These are phyloP conservation scores for Blepharisma undulans DNA, from an alignment of 169 alveolate species.

Conservation along the genomic window DNA sequence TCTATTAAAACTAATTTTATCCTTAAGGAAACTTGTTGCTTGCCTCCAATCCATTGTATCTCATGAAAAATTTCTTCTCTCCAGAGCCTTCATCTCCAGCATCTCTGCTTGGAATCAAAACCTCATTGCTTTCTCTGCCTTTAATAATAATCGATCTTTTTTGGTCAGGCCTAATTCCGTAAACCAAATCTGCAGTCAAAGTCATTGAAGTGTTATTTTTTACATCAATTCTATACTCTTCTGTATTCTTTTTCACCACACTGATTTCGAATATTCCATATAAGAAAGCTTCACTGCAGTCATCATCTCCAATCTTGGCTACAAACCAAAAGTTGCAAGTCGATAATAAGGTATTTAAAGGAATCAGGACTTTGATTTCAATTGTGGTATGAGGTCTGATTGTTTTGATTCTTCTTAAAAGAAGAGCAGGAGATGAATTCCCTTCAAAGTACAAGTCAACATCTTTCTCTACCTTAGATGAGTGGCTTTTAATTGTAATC, in stretches of 20 bases:
- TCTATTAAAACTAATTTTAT: too few species aligned
- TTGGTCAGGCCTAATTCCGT: neutral
- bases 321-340: neutral
- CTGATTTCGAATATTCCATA: neutral
- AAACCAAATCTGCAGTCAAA: neutral
- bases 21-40: too few species aligned
- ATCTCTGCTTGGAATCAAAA: neutral
- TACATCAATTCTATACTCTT: neutral
- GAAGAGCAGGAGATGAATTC: neutral
- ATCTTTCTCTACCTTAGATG: neutral
- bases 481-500: neutral
- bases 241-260: neutral
- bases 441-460: neutral
- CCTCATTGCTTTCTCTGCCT: neutral
- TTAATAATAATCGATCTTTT: neutral
- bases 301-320: neutral
- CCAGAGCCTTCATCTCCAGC: neutral
- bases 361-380: neutral
- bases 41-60: neutral
- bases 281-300: neutral
- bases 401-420: neutral
- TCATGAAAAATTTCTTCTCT: neutral
- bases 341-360: neutral
- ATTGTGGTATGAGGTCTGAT: neutral
- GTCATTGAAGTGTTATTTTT: neutral